Base-by-base conservation (phyloP, 805 yeast species). In the Wickerhamomyces hampshirensis region DNA sequence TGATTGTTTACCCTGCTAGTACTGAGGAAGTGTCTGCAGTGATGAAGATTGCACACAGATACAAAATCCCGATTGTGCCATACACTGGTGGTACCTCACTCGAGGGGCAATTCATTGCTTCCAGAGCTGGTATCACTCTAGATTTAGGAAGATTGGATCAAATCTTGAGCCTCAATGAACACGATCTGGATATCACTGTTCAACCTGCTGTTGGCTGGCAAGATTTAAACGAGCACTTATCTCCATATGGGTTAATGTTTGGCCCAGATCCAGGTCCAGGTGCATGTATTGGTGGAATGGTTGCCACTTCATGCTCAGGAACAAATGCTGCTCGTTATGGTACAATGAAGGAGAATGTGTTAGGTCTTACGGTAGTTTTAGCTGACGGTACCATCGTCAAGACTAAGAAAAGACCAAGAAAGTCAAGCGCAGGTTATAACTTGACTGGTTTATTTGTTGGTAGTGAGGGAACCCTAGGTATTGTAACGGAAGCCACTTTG, bases 131-230 rank as follows among this genome's bases (percentile, higher is more conserved):
- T 2, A 70, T 85, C 21, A 73, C 84, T 7, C 66, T 82, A 4
- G 91, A 84, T 53, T 56, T 82, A 28, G 64, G 76, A 12, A 61
- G 69, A 37, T 73, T 84, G 84, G 68, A 77, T 57, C 54, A 69
- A 30, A 69, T 84, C 6, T 17, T 84, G 3, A 62, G 63, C 18
- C 58, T 84, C 24, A 75, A 83, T 51, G 69, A 69, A 33, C 66
- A 71, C 17, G 94, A 84, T 56, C 59, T 84, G 49, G 93, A 84
- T 55, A 72, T 80, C 11, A 73, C 69, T 9, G 86, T 84, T 4
- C 86, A 84, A 53, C 84, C 88, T 0, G 88, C 89, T 16, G 78
- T 84, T 8, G 84, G 83, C 1, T 84, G 93, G 91, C 84, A 79
- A 58, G 80, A 77, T 27, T 60, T 84, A 38, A 73, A 72, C 43